Conservation (phyloP, 768 basidiomycete species). For the Panaeolus cyanescens region DNA sequence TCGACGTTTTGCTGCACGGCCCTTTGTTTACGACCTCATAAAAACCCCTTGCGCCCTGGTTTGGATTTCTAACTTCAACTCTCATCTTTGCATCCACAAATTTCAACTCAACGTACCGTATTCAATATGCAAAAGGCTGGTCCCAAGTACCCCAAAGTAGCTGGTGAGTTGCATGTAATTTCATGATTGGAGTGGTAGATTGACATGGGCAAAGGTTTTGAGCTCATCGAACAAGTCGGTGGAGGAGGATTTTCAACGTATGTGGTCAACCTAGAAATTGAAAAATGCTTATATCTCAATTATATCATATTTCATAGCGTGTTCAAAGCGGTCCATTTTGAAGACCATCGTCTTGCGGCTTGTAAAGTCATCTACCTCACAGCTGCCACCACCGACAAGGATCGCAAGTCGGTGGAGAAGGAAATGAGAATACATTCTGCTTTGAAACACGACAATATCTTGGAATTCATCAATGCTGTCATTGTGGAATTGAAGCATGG, state of each 20-base stretch:
- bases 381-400: conserved; percentile 59
- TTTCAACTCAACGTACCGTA: conserved; percentile 7
- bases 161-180: conserved; percentile 28
- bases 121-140: too few relatives aligned
- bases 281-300: neutral
- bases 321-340: conserved; percentile 75
- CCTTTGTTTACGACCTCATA: too few relatives aligned
- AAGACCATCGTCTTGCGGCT: conserved; percentile 71
- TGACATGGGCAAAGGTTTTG: conserved; percentile 50
- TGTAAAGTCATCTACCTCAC: conserved; percentile 83
- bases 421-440: conserved; percentile 89
- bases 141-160: conserved; percentile 42
- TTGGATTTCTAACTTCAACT: neutral
- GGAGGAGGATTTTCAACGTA: conserved; percentile 89
- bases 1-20: too few relatives aligned
- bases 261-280: conserved; percentile 21
- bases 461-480: conserved; percentile 81
- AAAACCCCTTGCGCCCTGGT: neutral
- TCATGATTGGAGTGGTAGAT: neutral
- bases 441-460: conserved; percentile 76
- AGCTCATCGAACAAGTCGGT: conserved; percentile 75
- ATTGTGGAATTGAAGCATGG: conserved; percentile 68
- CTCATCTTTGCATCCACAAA: neutral
- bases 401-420: conserved; percentile 83
- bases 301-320: conserved; percentile 51